Evolutionary conservation across 2,329 filamentous ascomycete species (phyloP), one percentile per base, ranked within the genome.

Genomic region (Dactylellina sp.): DNA sequence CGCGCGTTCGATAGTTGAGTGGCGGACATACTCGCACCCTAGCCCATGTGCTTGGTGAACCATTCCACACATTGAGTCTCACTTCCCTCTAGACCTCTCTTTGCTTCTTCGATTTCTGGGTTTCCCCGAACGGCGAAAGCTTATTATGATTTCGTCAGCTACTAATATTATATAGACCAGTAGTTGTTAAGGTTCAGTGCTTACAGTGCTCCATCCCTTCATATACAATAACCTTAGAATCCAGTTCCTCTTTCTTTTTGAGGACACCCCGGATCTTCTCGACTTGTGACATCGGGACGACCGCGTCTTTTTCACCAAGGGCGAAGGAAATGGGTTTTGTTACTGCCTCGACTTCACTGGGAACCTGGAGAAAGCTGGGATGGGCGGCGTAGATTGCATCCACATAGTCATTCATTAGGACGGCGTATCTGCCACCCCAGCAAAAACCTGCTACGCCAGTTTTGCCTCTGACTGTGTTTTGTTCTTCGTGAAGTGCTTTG

Each of bases 371-470:
- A 20, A 83, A 76, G 56, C 76, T 75, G 16, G 76, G 76, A 53
- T 77, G 76, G 42, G 76, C 75, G 16, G 61, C 3, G 66, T 74
- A 78, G 35, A 76, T 62, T 40, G 62, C 75, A 28, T 78, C 66
- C 7, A 78, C 64, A 52, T 75, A 70, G 9, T 57, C 81, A 9
- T 83, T 81, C 2, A 89, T 82, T n/a, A 83, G 78, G 7, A 86
- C 78, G 1, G 83, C 80, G 76, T 88, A 84, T 74, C 85, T 85
- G 22, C 86, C 88, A 22, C 87, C 87, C 87, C 87, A 89, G 81
- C 86, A 89, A 80, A 87, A 89, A 0, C 87, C 88, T 0, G 85
- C 85, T 0, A 82, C 84, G 20, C 84, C 86, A 49, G 89, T 80
- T 64, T 82, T 83, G 5, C 82, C 77, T 12, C 77, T 66, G 16